A percentile compares a stretch with the other conserved stretches of the same genome.
Evolutionary conservation across 495 filamentous ascomycete genomes (phyloP).

Genomic region (Penicillium alfredii): DNA sequence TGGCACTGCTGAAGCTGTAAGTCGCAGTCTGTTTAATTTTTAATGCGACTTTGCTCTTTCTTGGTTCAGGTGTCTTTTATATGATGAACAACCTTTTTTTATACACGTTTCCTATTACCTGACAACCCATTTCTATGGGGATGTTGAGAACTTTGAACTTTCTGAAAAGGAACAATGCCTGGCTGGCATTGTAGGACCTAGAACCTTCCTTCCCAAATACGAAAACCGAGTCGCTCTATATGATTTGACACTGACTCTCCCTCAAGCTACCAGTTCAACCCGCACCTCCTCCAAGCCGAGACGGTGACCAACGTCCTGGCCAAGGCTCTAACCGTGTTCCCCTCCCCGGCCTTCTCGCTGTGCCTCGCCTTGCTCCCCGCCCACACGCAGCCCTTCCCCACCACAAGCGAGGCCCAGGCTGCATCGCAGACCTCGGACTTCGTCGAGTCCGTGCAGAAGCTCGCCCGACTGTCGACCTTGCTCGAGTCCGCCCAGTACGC

Average conservation of each 20-base stretch:
- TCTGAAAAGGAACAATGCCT: constrained; percentile 23
- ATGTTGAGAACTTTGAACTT: constrained; percentile 33
- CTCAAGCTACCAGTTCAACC: constrained; percentile 97
- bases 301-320: constrained; percentile 97
- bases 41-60: too few relatives aligned
- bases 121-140: constrained; percentile 43
- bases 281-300: constrained; percentile 93
- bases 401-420: constrained; percentile 53
- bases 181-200: constrained; percentile 5
- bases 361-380: constrained; percentile 86
- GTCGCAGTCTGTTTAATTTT: constrained; percentile 42
- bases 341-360: constrained; percentile 89
- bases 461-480: constrained; percentile 73
- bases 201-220: too few relatives aligned
- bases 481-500: constrained; percentile 82
- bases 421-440: constrained; percentile 58
- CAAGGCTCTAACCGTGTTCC: constrained; percentile 96
- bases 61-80: too few relatives aligned
- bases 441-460: constrained; percentile 82
- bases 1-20: constrained; percentile 96
- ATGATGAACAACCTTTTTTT: constrained; percentile 5
- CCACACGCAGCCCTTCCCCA: constrained; percentile 57
- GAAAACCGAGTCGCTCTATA: too few relatives aligned
- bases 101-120: constrained; percentile 99
- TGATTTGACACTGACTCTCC: constrained; percentile 11